Base-by-base conservation (phyloP, 176 grass and related monocot genomes). In the Zea luxurians region DNA sequence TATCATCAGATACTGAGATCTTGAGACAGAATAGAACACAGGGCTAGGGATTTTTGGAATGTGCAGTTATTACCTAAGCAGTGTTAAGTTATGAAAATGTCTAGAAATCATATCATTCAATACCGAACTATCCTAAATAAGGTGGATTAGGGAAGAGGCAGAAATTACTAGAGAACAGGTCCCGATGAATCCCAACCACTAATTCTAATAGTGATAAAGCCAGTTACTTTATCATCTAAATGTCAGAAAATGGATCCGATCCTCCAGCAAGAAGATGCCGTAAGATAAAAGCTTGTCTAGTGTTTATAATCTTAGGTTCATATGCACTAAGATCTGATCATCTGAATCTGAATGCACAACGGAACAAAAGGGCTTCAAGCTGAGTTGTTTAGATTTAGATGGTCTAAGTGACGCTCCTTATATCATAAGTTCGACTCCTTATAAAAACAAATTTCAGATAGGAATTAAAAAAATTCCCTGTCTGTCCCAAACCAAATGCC, bases 321-420 rank as follows among this genome's bases (percentile, higher is more conserved):
- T 34, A 78, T 73, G 60, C 55, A 59, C n/a, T 20, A 43, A 47
- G 15, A 78, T 46, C 6, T 20, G 36, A 73, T 61, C 40, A 34
- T 68, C 18, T 68, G 3, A 71, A 27, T 27, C 27, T 0, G 27
- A 27, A 27, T 27, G 27, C 27, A 27, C 27, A 27, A 27, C 27
- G 27, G 27, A 27, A 1, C 27, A 27, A 27, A 27, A 27, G 1
- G 27, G 27, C 27, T 1, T 27, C 27, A 27, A 0, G 27, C 27
- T 27, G 27, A 27, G 27, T 27, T 27, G 27, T 27, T 27, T 27
- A 27, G 27, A 27, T 27, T 27, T 27, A 27, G 27, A 27, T 27
- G 27, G 27, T 27, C 0, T 27, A 27, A 27, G 27, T 27, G 27
- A 1, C 1, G 27, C 1, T 27, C 27, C 27, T 27, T 27, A 27